Evolutionary conservation across 768 basidiomycete genomes (phyloP), one percentile per base, ranked within the genome.

Genomic region (Lactarius trivialis): DNA sequence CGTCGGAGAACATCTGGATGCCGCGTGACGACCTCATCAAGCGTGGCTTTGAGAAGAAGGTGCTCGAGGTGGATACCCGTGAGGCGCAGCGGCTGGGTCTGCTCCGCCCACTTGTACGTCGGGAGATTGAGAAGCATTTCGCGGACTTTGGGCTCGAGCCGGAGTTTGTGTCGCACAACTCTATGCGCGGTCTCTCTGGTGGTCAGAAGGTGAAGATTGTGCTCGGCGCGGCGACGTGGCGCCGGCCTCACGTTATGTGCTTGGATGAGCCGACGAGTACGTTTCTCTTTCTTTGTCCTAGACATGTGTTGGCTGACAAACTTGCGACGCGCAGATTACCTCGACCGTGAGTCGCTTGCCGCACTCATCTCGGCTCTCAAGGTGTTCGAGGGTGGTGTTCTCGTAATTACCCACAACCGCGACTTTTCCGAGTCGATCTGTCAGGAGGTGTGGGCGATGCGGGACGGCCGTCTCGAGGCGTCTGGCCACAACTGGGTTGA

Each of bases 201-300:
- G 95, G 95, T 74, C 95, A 98, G 79, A 98, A 98, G 80, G 95
- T 98, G 75, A 98, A 98, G 88, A 93, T 98, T 71, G 95, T 97
- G 52, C 90, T 98, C 69, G 94, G 92, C 78, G 94, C 95, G 66
- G 95, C 95, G 43, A 97, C 96, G 48, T 99, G 97, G 97, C 93
- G 97, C 75, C 89, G 94, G 70, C 97, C 97, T 61, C 96, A 98
- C 82, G 75, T 97, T 77, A 91, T 98, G 75, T 96, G 93, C 75
- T 79, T 97, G 76, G 95, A 98, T 76, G 95, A 97, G 79, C 94
- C 94, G 67, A 96, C 94, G 69, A 96, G 86, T 88, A 70, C 32
- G 86, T 68, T 45, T 55, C 76, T 56, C 26, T 4, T 24, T 28
- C 19, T 61, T 60, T 45, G 6, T 15, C 7, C 17, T 9, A 11